Percentiles rank a stretch among this genome's conserved stretches.
These are phyloP conservation scores for Paspalum notatum DNA, from an alignment of 176 grass and related monocot genomes.

Conservation along the genomic window DNA sequence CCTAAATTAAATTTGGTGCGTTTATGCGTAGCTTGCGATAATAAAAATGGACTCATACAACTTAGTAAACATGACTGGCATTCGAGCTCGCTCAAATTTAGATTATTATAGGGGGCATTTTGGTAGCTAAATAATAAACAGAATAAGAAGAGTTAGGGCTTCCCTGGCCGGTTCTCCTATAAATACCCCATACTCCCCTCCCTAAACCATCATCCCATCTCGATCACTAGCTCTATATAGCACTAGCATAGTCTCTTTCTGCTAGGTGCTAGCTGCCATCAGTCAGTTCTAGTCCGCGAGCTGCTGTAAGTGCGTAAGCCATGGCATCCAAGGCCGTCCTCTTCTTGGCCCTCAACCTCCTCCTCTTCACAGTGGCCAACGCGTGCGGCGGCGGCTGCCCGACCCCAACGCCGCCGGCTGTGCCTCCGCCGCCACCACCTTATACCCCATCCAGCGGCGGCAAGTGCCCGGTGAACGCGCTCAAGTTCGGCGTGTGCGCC, in stretches of 20 bases:
- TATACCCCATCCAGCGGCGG: not conserved
- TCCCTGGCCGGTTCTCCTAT: conserved; percentile 44
- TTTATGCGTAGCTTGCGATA: too few species aligned
- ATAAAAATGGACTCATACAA: not conserved
- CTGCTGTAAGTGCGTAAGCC: not conserved
- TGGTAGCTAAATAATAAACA: not conserved
- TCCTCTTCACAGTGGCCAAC: conserved; percentile 51
- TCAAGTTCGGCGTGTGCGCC: conserved; percentile 67
- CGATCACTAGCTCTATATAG: not conserved
- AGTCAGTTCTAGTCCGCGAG: not conserved
- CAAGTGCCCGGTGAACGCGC: conserved; percentile 61
- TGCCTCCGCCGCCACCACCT: conserved; percentile 32
- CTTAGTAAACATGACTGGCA: not conserved
- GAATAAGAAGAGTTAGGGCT: not conserved
- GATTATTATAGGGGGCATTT: not conserved
- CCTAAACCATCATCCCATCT: conserved; percentile 34
- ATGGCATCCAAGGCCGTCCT: conserved; percentile 55
- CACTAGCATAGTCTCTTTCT: conserved; percentile 21
- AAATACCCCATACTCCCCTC: conserved; percentile 41
- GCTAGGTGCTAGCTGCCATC: too few species aligned
- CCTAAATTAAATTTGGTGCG: too few species aligned
- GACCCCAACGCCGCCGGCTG: conserved; percentile 23
- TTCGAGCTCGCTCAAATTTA: not conserved
- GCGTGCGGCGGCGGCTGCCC: conserved; percentile 50
- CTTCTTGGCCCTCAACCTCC: conserved; percentile 60